Conservation (phyloP, 2,329 filamentous ascomycete genomes). For the Colletotrichum brevisporum region DNA sequence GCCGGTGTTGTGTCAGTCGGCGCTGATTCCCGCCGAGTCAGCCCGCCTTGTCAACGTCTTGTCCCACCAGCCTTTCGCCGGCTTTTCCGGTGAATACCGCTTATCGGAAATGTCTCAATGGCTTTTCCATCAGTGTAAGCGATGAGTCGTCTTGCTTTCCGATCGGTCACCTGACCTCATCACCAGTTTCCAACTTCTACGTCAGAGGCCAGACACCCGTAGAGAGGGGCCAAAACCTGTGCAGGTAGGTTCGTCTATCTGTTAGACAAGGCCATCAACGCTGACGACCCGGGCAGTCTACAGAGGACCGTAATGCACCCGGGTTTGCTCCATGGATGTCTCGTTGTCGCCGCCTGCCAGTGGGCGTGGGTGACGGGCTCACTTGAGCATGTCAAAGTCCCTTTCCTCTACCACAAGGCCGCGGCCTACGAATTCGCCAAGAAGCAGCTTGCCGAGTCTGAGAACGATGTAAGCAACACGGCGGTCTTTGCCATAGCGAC, state of each 20-base stretch:
- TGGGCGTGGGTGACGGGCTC: slow-evolving; percentile 63
- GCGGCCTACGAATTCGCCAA: slow-evolving; percentile 62
- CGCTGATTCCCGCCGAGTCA: slow-evolving; percentile 13
- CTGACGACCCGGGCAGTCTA: slow-evolving; percentile 49
- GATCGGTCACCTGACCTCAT: slow-evolving; percentile 7
- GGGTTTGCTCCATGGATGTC: slow-evolving; percentile 61
- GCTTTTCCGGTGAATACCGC: slow-evolving; percentile 42
- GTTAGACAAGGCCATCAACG: neutral
- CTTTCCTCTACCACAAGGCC: slow-evolving; percentile 62
- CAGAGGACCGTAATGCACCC: slow-evolving; percentile 60
- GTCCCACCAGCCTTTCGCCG: slow-evolving; percentile 39
- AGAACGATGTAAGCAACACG: slow-evolving; percentile 55
- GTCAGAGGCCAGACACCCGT: slow-evolving; percentile 58
- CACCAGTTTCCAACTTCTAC: slow-evolving; percentile 56
- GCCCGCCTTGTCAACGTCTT: slow-evolving; percentile 25
- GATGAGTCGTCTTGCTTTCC: neutral
- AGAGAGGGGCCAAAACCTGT: slow-evolving; percentile 51
- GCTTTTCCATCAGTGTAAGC: slow-evolving; percentile 54
- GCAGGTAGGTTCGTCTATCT: slow-evolving; percentile 47
- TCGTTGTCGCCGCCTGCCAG: slow-evolving; percentile 60
- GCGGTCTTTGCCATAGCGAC: slow-evolving; percentile 60
- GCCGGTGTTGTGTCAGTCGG: slow-evolving; percentile 3
- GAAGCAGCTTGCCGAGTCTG: slow-evolving; percentile 56
- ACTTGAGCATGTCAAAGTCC: slow-evolving; percentile 59
- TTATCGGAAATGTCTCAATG: slow-evolving; percentile 52